Conservation (phyloP, 257 asterid genomes). For the Pogostemon cablin region DNA sequence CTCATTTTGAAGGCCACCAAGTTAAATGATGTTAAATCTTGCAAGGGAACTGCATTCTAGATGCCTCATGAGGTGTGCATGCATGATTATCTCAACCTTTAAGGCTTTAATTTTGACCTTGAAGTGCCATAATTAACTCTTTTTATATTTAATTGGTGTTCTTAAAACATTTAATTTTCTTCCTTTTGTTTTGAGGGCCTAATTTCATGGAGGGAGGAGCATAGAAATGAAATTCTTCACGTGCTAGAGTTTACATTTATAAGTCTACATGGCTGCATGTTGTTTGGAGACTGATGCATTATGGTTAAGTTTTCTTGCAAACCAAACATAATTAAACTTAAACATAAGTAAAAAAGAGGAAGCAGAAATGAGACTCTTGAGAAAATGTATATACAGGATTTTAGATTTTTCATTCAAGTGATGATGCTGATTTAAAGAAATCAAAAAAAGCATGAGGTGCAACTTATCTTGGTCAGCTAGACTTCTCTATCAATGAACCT, state of each 20-base stretch:
- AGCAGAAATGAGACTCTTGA: too few relatives aligned
- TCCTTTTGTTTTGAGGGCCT: neutral
- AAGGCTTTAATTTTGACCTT: neutral
- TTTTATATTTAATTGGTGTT: slow-evolving; percentile 3
- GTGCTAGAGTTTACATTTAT: slow-evolving; percentile 25
- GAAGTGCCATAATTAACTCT: slow-evolving; percentile 6
- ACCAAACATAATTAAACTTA: too few relatives aligned
- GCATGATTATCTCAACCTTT: neutral
- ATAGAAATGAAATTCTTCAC: slow-evolving; percentile 15
- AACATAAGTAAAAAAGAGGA: too few relatives aligned
- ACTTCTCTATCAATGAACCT: too few relatives aligned
- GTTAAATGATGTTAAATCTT: slow-evolving; percentile 85
- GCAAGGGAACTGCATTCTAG: slow-evolving; percentile 97
- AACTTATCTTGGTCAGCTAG: too few relatives aligned
- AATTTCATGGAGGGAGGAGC: neutral
- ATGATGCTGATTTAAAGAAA: too few relatives aligned
- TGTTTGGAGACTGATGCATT: slow-evolving; percentile 51
- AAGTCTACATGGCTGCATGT: slow-evolving; percentile 53
- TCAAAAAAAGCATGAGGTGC: too few relatives aligned
- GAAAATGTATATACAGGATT: too few relatives aligned
- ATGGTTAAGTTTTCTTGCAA: too few relatives aligned
- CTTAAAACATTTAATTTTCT: neutral
- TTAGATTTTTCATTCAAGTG: too few relatives aligned
- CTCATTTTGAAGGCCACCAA: slow-evolving; percentile 69
- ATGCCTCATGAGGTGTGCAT: slow-evolving; percentile 98